phyloP scores from a whole-genome alignment of 2,329 filamentous ascomycete species.

The Talaromyces sp. region DNA sequence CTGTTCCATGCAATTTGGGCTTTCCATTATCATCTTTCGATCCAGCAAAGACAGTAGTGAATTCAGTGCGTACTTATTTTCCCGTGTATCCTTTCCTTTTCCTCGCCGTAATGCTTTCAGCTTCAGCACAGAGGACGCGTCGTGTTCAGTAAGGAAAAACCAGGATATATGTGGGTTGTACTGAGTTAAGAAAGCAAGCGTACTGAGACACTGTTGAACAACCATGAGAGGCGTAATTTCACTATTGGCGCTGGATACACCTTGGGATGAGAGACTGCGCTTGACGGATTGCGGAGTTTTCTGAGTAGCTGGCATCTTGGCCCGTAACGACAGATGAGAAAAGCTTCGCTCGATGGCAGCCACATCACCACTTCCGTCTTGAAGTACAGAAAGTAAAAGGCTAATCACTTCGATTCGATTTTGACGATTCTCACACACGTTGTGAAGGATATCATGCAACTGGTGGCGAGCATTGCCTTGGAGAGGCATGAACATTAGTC shows the following conservation, averaged over 20 bases:
- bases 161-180: constrained; percentile 82
- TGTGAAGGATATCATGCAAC: constrained; percentile 79
- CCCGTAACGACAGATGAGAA: constrained; percentile 82
- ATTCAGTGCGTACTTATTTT: constrained; percentile 87
- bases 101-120: constrained; percentile 72
- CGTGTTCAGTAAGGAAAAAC: constrained; percentile 92
- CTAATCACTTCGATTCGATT: constrained; percentile 92
- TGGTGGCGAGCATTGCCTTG: constrained; percentile 78
- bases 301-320: constrained; percentile 69
- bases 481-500: constrained; percentile 97
- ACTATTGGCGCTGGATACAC: constrained; percentile 55
- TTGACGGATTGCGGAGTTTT: constrained; percentile 80
- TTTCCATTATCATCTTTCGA: constrained; percentile 93
- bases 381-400: constrained; percentile 84
- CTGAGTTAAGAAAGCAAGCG: constrained; percentile 75
- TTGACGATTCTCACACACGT: constrained; percentile 94
- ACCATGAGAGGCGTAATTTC: constrained; percentile 93
- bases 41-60: constrained; percentile 82
- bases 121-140: constrained; percentile 72
- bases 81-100: constrained; percentile 80
- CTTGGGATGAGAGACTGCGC: constrained; percentile 62
- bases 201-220: constrained; percentile 87
- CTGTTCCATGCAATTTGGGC: constrained; percentile 92
- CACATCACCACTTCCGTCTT: constrained; percentile 91
- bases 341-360: constrained; percentile 94